Evolutionary conservation across 768 basidiomycete genomes (phyloP).

Genomic region (Termitomyces sp.): DNA sequence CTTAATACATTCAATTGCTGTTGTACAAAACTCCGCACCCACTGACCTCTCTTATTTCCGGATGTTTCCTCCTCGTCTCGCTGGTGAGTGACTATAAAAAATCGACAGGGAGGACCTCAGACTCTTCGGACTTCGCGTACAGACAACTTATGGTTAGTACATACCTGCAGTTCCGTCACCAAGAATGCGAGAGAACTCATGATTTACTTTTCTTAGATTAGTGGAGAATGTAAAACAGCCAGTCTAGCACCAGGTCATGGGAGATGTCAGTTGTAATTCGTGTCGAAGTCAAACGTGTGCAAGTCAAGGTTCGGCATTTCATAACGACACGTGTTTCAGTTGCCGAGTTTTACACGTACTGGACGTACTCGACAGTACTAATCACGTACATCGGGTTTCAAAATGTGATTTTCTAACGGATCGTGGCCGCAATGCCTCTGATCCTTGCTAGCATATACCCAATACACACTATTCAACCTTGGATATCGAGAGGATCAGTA

Average conservation of each 20-base stretch:
- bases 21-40: constrained; percentile 13
- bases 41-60: constrained; percentile 88
- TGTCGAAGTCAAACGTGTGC: background rate
- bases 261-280: background rate
- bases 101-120: background rate
- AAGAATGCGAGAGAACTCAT: constrained; percentile 23
- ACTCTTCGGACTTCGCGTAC: background rate
- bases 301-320: background rate
- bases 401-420: too few relatives aligned
- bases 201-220: background rate
- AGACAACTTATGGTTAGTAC: background rate
- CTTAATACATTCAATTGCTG: constrained; percentile 19
- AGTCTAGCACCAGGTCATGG: background rate
- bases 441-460: too few relatives aligned
- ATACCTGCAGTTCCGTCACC: constrained; percentile 16
- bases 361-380: too few relatives aligned
- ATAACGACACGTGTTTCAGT: constrained; percentile 2
- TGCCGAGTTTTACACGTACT: background rate
- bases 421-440: too few relatives aligned
- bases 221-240: background rate
- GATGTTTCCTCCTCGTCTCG: constrained; percentile 86
- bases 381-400: too few relatives aligned
- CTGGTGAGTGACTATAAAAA: constrained; percentile 69
- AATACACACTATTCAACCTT: too few relatives aligned
- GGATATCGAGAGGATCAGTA: too few relatives aligned